phyloP scores from a whole-genome alignment of 2,329 filamentous ascomycete genomes.

The Hypoxylon sp. region DNA sequence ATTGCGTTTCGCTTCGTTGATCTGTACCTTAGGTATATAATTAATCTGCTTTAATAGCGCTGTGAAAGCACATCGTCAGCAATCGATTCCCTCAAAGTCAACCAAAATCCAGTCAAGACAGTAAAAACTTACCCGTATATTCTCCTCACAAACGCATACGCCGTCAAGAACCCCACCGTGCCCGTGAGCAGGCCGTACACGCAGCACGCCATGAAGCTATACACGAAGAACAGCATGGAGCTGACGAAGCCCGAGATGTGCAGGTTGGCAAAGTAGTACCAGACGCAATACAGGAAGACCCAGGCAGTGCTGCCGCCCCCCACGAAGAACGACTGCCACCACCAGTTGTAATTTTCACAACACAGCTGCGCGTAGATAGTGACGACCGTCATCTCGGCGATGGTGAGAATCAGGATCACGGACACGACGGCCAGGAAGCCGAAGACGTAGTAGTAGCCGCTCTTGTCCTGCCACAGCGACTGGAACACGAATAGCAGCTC shows the following conservation, averaged over 20 bases:
- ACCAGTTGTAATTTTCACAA: conserved; percentile 90
- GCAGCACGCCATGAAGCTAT: conserved; percentile 83
- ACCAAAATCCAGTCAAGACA: background rate
- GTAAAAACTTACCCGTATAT: conserved; percentile 77
- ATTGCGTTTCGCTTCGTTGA: conserved; percentile 32
- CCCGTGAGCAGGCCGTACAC: conserved; percentile 86
- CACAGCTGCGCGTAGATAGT: conserved; percentile 86
- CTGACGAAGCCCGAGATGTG: conserved; percentile 85
- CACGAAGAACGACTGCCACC: conserved; percentile 88
- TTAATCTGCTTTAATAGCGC: conserved; percentile 65
- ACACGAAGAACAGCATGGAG: conserved; percentile 84
- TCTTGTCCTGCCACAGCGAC: conserved; percentile 90
- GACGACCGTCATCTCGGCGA: conserved; percentile 86
- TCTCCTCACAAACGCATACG: conserved; percentile 84
- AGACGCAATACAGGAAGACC: conserved; percentile 85
- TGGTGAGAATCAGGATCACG: conserved; percentile 77
- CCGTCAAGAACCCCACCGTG: conserved; percentile 85
- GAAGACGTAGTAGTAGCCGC: conserved; percentile 91
- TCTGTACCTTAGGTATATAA: conserved; percentile 2
- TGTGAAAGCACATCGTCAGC: conserved; percentile 45
- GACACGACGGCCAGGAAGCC: conserved; percentile 81
- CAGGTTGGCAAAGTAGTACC: conserved; percentile 85
- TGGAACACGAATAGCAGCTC: conserved; percentile 89
- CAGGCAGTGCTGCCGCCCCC: conserved; percentile 82
- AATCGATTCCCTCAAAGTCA: background rate